Base-by-base conservation (phyloP, 768 basidiomycete species). In the Trichaptum fuscoviolaceum region DNA sequence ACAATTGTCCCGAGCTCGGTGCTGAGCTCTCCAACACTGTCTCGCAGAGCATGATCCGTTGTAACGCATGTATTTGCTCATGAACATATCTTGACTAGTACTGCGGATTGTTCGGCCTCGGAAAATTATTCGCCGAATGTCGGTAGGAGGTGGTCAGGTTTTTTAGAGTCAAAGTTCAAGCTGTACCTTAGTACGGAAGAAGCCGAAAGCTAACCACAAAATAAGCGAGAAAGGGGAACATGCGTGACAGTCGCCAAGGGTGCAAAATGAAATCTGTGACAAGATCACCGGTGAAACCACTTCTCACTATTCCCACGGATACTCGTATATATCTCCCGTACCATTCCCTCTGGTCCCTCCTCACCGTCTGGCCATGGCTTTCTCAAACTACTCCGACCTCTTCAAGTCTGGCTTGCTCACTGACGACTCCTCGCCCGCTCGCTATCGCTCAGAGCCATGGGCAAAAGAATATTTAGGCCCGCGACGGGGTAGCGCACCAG, bases 331-430 rank as follows among this genome's bases (percentile, higher is more conserved):
- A 52, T 52, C 42, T 52, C 42, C 5, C 6, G 42, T 52, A 12
- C 10, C 20, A 12, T 12, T 52, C 42, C 20, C 42, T 52, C 42
- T 20, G 42, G 20, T 20, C 24, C 59, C 59, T 25, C 59, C 59
- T 25, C 2, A 9, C 6, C 24, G 3, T 3, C 24, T 25, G 25
- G 6, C 15, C 59, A 61, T 61, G 59, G 59, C 59, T 61, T 34
- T 61, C 59, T 25, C 59, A 15, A 61, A 61, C 67, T 88, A 89
- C 70, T 87, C 86, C 0, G 82, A 85, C 58, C 84, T 89, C 76
- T 89, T 89, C 83, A 89, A 84, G 4, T 84, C 82, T 4, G 87
- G 87, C 58, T 79, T 87, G 52, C 77, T 86, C 42, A 81, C 81
- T 17, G 79, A 80, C 36, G 70, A 66, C 68, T 69, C 71, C 20